Evolutionary conservation across 1,139 yeast species (phyloP), one percentile per base, ranked within the genome.

Genomic region (Sugiyamaella japonica): DNA sequence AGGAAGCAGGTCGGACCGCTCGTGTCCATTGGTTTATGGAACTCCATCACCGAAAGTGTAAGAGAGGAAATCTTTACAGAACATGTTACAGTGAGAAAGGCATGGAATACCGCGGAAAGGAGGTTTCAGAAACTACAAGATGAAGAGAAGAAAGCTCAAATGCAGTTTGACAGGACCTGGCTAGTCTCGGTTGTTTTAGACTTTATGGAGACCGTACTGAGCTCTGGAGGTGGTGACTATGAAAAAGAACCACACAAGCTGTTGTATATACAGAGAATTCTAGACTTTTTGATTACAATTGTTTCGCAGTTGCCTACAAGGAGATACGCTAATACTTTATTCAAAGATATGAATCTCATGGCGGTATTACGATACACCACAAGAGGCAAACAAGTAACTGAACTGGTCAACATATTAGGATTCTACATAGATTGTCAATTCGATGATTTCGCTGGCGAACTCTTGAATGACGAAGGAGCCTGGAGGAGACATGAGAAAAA

Each of bases 251-350:
- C 23, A 13, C 29, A 37, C 17, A 29, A 38, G 12, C 41, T 28
- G 34, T 41, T 42, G 16, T 45, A 36, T 50, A 31, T 54, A 15
- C 28, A 25, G 36, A 48, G 61, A 13, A 54, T 68, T 1, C 29
- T 75, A 12, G 53, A 62, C 20, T 56, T 77, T 17, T 49, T 77
- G 16, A 59, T 68, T n/a, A 54, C 63, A 10, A 57, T 75, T 1
- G 53, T 78, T 7, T 72, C 79, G 1, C 79, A 75, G 55, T 61
- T 74, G 12, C 77, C 81, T 0, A 73, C 81, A 0, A 66, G 83
- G 55, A 61, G 73, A 45, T 76, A 68, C 55, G 54, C 73, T 1
- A 72, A 70, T 54, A 59, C 73, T 0, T 43, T 78, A 6, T 34
- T 78, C 39, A 67, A 69, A 39, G 51, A 48, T 29, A 39, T 48